Evolutionary conservation across 768 basidiomycete genomes (phyloP).

Genomic region (Ephemerocybe angulata): DNA sequence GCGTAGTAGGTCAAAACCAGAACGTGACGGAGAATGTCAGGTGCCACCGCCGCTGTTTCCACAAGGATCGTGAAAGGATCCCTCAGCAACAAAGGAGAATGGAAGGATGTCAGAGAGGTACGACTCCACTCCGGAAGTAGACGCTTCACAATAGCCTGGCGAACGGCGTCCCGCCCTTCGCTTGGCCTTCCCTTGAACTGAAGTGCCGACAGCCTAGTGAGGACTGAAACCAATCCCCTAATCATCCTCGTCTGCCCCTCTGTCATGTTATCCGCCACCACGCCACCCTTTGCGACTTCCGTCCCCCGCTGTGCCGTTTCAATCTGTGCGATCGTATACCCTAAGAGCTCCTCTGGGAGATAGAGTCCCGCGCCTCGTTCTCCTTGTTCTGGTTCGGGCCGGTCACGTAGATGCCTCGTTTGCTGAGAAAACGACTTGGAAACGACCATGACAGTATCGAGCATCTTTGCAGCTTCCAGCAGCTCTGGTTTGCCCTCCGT

Average conservation of each 20-base stretch:
- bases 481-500: conserved; percentile 50
- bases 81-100: conserved; percentile 80
- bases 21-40: conserved; percentile 85
- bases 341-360: conserved; percentile 86
- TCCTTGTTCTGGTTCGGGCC: conserved; percentile 63
- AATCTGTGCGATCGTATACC: conserved; percentile 79
- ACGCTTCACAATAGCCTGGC: conserved; percentile 85
- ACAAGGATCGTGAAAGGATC: conserved; percentile 89
- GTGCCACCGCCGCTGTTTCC: conserved; percentile 86
- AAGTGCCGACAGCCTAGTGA: conserved; percentile 61
- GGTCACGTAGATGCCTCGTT: conserved; percentile 75
- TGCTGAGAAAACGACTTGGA: conserved; percentile 81
- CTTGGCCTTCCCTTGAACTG: conserved; percentile 70
- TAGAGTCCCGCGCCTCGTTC: conserved; percentile 86
- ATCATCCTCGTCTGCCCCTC: conserved; percentile 78
- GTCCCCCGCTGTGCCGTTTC: conserved; percentile 80
- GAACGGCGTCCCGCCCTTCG: conserved; percentile 72
- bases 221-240: conserved; percentile 66
- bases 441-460: conserved; percentile 80
- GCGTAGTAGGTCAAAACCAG: conserved; percentile 90
- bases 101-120: conserved; percentile 76
- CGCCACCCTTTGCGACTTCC: conserved; percentile 30
- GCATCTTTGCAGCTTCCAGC: conserved; percentile 69
- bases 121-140: conserved; percentile 90
- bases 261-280: conserved; percentile 71